Evolutionary conservation across 805 yeast species (phyloP), one percentile per base, ranked within the genome.

Genomic region (Kuraishia piskuri): DNA sequence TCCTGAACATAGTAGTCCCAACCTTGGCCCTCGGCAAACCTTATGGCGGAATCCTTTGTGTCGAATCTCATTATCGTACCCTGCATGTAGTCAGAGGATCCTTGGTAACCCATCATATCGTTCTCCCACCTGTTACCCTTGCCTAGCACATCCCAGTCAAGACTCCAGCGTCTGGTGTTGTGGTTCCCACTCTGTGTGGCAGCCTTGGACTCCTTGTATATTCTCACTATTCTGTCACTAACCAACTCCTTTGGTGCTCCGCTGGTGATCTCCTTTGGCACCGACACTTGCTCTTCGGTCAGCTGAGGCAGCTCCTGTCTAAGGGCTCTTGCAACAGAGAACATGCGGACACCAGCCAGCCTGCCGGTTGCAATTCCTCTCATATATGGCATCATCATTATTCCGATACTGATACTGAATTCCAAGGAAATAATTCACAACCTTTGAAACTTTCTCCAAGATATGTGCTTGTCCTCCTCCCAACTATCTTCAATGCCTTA

Each of bases 81-180:
- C 71, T 88, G 86, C 86, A 89, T 84, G 70, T 82, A 84, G 67
- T 88, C 96, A 40, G 87, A 80, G 48, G 86, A 75, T 49, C 88
- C 79, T 63, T 87, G 91, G 74, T 87, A 88, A 23, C 96, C 96
- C 69, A 88, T 88, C 65, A 88, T 74, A 66, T 87, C 92, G 69
- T 88, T 88, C 66, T 88, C 96, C 96, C 96, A 88, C 66, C 94
- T 75, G 73, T 88, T 82, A 22, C 86, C 88, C 63, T 84, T 81
- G 48, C 83, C 83, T 54, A 84, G 71, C 46, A 88, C 79, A 64
- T 89, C 96, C 92, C 94, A 88, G 69, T 88, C 95, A 54, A 88
- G 64, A 62, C 80, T 82, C 96, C 96, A 88, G 59, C 63, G 67
- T 53, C 70, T 67, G 20, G 79, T 75, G 62, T 79, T 77, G 61